A percentile compares a stretch with the other conserved stretches of the same genome.
Conservation (phyloP, 352 stramenopile genomes). For the Pythium pyrilobum region DNA sequence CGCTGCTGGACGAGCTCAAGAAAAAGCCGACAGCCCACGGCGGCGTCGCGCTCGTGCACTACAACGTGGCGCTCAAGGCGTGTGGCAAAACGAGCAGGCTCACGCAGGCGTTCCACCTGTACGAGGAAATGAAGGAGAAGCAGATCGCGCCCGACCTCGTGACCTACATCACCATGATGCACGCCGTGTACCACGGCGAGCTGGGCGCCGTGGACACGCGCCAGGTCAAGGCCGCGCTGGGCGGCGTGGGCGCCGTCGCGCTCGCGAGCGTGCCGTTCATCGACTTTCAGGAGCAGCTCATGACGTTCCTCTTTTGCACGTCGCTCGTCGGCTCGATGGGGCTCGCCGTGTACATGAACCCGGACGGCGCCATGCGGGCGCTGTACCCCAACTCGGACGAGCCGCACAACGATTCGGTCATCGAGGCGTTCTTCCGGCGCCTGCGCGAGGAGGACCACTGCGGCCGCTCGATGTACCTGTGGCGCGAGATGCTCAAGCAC, state of each 20-base stretch:
- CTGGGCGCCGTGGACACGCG: conserved; percentile 55
- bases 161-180: conserved; percentile 87
- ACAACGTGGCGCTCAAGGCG: conserved; percentile 77
- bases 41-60: conserved; percentile 45
- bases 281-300: conserved; percentile 67
- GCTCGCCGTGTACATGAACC: conserved; percentile 81
- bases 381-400: conserved; percentile 81
- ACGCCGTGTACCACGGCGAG: conserved; percentile 80
- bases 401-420: conserved; percentile 52
- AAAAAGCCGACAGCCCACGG: conserved; percentile 11
- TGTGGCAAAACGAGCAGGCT: conserved; percentile 71
- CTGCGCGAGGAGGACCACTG: conserved; percentile 84
- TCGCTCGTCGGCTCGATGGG: conserved; percentile 78
- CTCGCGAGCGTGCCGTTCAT: conserved; percentile 59
- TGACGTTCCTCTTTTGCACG: conserved; percentile 68
- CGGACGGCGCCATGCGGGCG: conserved; percentile 67
- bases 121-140: conserved; percentile 81
- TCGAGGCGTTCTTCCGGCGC: conserved; percentile 78
- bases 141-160: conserved; percentile 64
- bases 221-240: conserved; percentile 62
- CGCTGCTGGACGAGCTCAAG: conserved; percentile 56
- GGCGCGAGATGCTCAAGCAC: conserved; percentile 78
- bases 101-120: conserved; percentile 67
- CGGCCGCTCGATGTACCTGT: conserved; percentile 79
- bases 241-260: conserved; percentile 49